Base-by-base conservation (phyloP, 2,329 filamentous ascomycete species). In the Hymenotorrendiella dingleyae region DNA sequence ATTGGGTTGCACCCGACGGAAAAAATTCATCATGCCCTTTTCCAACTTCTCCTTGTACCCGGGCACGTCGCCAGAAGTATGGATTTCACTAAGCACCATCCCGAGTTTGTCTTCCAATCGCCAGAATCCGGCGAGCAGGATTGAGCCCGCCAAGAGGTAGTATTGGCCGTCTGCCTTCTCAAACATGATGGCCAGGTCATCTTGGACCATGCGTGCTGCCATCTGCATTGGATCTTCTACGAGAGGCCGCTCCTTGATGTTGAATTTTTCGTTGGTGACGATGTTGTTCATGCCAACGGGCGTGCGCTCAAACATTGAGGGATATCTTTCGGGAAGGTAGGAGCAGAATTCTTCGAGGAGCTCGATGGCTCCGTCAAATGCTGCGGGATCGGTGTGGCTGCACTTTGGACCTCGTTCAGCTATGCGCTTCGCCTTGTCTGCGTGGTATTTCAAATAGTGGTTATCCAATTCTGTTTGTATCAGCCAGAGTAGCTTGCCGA, bases 181-280 rank as follows among this genome's bases (percentile, higher is more conserved):
- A 53, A 91, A 72, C 86, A 94, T 91, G 42, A 94, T 76, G 0
- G 86, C 86, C 0, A 94, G 66, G 60, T 94, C 87, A 57, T 94
- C 88, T 63, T 93, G 87, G 3, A 86, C 67, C 16, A 91, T 73
- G 1, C 86, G 77, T 0, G 80, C 84, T 40, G 73, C 78, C 55
- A 80, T 85, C 45, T 76, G 73, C 81, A 94, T 91, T 0, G 87
- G 86, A 55, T 93, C 85, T 64, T 91, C 86, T 1, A 67, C 62
- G 4, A 90, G 69, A 0, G 82, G 82, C 0, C 78, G 69, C 46
- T 76, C 68, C 2, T 69, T 62, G 28, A 85, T 79, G 61, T 90
- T 75, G 66, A 93, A 86, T 7, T 64, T 69, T 63, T 94, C 87
- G 6, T 77, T 71, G 0, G 86, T 90, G 59, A 79, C 71, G 12